These are phyloP conservation scores for Fibroporia radiculosa DNA, from an alignment of 768 basidiomycete species.

Conservation along the genomic window DNA sequence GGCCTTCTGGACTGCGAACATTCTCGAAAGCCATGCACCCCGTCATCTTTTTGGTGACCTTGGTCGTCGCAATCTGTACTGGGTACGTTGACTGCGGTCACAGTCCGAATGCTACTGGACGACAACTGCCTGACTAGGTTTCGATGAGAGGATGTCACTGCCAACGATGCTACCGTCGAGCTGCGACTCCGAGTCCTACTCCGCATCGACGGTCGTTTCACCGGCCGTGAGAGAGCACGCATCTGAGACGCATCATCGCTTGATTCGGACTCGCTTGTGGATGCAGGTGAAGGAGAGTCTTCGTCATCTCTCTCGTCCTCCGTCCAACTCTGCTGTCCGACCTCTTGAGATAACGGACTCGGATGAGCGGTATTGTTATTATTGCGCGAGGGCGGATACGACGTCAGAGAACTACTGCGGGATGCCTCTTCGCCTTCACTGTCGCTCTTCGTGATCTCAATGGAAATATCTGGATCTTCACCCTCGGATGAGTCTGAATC, in stretches of 20 bases:
- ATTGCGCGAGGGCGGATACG: slow-evolving; percentile 16
- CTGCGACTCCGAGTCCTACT: slow-evolving; percentile 46
- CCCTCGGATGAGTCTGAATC: slow-evolving; percentile 62
- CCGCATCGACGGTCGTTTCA: slow-evolving; percentile 11
- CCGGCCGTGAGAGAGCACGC: slow-evolving; percentile 1
- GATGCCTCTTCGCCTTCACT: slow-evolving; percentile 17
- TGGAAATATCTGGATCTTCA: slow-evolving; percentile 13
- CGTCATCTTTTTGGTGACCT: slow-evolving; percentile 12
- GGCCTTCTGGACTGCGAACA: background rate
- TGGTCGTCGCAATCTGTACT: slow-evolving; percentile 21
- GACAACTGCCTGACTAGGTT: slow-evolving; percentile 42
- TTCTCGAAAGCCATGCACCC: slow-evolving; percentile 9
- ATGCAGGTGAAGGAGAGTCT: slow-evolving; percentile 46
- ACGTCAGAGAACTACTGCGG: background rate
- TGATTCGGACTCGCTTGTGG: slow-evolving; percentile 52
- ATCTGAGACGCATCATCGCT: slow-evolving; percentile 23
- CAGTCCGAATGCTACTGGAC: slow-evolving; percentile 63
- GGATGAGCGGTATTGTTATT: slow-evolving; percentile 35
- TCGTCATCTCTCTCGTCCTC: slow-evolving; percentile 42
- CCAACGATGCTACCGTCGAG: slow-evolving; percentile 58
- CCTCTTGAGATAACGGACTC: slow-evolving; percentile 59
- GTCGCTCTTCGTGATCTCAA: slow-evolving; percentile 25
- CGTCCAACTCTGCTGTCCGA: slow-evolving; percentile 43
- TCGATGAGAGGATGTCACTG: slow-evolving; percentile 28
- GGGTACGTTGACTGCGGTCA: slow-evolving; percentile 47